phyloP scores from a whole-genome alignment of 495 filamentous ascomycete genomes.

The Entonaema liquescens region DNA sequence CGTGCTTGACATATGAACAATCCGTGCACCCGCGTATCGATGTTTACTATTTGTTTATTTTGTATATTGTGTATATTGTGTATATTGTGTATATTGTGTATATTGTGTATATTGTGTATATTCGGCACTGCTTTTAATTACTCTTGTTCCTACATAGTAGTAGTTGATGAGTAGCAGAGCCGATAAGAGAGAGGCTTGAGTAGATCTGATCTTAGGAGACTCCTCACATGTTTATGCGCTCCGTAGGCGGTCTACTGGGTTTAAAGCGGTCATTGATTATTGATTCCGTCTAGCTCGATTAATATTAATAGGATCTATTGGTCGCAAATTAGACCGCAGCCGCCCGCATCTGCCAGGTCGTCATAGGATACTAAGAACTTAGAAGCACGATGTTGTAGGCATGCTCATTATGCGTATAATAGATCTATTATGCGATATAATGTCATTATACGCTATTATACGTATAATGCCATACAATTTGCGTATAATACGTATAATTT shows the following conservation, averaged over 20 bases:
- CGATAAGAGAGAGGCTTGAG: too few relatives aligned
- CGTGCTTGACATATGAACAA: constrained; percentile 28
- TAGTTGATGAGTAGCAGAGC: background rate
- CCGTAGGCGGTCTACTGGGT: constrained; percentile 8
- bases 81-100: too few relatives aligned
- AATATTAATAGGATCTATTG: constrained; percentile 17
- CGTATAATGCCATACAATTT: too few relatives aligned
- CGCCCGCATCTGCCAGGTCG: constrained; percentile 12
- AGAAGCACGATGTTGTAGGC: too few relatives aligned
- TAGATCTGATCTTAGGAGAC: background rate
- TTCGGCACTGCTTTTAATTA: too few relatives aligned
- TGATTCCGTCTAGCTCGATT: constrained; percentile 1
- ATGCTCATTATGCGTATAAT: too few relatives aligned
- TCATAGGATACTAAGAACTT: constrained; percentile 22
- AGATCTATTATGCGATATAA: too few relatives aligned
- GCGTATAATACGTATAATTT: too few relatives aligned
- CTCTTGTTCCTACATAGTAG: too few relatives aligned
- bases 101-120: too few relatives aligned
- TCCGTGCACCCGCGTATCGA: constrained; percentile 28
- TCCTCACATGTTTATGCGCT: background rate
- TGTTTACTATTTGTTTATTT: constrained; percentile 29
- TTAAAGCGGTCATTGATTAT: constrained; percentile 12
- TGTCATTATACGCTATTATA: too few relatives aligned
- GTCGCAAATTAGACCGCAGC: constrained; percentile 8
- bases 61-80: too few relatives aligned